These are phyloP conservation scores for Paramecium caudatum DNA, from an alignment of 73 alveolate genomes.

Conservation along the genomic window DNA sequence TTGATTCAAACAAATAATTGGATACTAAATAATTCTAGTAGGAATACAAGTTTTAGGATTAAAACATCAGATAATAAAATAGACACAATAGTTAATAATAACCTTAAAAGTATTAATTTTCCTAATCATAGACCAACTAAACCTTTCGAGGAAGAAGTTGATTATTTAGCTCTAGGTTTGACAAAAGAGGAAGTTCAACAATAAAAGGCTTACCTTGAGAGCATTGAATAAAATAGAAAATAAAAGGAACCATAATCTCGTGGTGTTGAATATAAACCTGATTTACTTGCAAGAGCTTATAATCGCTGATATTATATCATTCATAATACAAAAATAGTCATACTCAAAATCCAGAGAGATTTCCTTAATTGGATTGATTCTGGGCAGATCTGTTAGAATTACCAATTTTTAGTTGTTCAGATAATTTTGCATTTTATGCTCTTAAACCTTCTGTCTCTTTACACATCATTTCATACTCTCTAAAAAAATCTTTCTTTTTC, in stretches of 20 bases:
- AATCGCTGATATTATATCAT: background rate
- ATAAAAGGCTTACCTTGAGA: background rate
- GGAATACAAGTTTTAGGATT: too few species aligned
- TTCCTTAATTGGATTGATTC: background rate
- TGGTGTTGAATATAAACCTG: background rate
- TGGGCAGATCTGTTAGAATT: conserved; percentile 18
- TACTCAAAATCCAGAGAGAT: conserved; percentile 23
- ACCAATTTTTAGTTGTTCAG: conserved; percentile 23
- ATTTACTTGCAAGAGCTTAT: conserved; percentile 12
- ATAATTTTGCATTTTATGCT: conserved; percentile 45
- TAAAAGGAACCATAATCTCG: background rate
- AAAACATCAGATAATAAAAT: too few species aligned
- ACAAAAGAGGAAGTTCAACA: conserved; percentile 19
- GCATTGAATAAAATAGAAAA: background rate
- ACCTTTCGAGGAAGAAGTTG: conserved; percentile 8
- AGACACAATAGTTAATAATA: background rate
- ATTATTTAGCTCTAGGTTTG: background rate
- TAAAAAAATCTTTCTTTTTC: conserved; percentile 66
- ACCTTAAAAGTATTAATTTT: background rate
- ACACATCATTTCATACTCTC: conserved; percentile 57
- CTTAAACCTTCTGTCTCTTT: conserved; percentile 56
- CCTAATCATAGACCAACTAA: background rate
- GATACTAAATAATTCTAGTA: too few species aligned
- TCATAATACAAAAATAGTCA: background rate
- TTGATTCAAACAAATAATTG: too few species aligned